phyloP scores from a whole-genome alignment of 1,284 basidiomycete genomes.

The Tremellales sp. region DNA sequence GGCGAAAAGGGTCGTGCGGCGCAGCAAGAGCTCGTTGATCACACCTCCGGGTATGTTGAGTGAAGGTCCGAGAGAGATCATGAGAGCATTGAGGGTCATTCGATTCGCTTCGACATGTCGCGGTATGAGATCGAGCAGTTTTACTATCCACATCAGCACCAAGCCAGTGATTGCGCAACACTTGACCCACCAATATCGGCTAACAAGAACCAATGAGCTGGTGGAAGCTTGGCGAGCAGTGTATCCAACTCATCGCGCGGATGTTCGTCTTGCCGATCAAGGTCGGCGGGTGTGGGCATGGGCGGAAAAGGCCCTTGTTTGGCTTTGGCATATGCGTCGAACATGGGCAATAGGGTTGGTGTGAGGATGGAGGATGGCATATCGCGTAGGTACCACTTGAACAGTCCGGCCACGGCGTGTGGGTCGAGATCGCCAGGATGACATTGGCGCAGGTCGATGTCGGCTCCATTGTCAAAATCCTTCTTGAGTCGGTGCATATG shows the following conservation, averaged over 20 bases:
- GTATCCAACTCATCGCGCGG: slow-evolving; percentile 14
- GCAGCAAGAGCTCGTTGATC: slow-evolving; percentile 31
- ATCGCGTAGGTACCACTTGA: slow-evolving; percentile 53
- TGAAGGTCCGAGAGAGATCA: slow-evolving; percentile 43
- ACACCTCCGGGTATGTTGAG: slow-evolving; percentile 37
- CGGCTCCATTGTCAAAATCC: slow-evolving; percentile 82
- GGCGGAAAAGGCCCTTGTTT: slow-evolving; percentile 5
- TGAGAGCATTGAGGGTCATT: slow-evolving; percentile 44
- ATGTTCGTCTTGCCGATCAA: slow-evolving; percentile 2
- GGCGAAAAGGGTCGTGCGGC: slow-evolving; percentile 29
- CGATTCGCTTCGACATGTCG: slow-evolving; percentile 32
- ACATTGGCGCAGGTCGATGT: slow-evolving; percentile 71
- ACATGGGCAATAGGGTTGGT: slow-evolving; percentile 60
- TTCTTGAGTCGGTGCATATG: slow-evolving; percentile 68
- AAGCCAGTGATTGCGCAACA: not conserved
- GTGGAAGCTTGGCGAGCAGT: slow-evolving; percentile 33
- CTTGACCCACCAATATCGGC: slow-evolving; percentile 37
- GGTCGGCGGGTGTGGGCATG: not conserved
- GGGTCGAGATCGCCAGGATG: slow-evolving; percentile 80
- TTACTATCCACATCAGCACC: slow-evolving; percentile 16
- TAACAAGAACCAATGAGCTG: slow-evolving; percentile 47
- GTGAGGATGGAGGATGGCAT: slow-evolving; percentile 81
- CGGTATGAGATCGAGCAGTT: slow-evolving; percentile 41
- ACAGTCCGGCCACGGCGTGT: slow-evolving; percentile 77
- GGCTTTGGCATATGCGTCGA: slow-evolving; percentile 53